Percentiles rank a stretch among this genome's conserved stretches.
Conservation (phyloP, 1,139 yeast species). For the Saccharomyces uvarum region DNA sequence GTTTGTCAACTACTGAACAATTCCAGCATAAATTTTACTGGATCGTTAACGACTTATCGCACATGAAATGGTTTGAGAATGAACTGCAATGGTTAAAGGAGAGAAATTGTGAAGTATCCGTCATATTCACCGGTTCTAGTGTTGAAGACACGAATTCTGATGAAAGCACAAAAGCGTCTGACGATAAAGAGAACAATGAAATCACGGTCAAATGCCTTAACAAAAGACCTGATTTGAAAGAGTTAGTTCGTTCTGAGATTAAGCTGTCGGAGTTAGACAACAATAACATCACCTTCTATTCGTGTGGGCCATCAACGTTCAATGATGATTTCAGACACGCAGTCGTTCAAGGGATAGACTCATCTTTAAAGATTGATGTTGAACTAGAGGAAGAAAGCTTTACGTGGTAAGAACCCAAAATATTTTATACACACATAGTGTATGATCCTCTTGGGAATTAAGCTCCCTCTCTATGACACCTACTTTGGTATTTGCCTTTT, state of each 20-base stretch:
- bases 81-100: constrained; percentile 31
- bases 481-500: constrained; percentile 2
- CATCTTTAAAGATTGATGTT: constrained; percentile 29
- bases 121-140: constrained; percentile 7
- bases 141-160: not conserved
- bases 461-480: constrained; percentile 7
- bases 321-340: constrained; percentile 35
- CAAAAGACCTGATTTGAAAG: constrained; percentile 39
- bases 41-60: constrained; percentile 18
- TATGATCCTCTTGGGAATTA: constrained; percentile 16
- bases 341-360: constrained; percentile 28
- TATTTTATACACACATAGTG: constrained; percentile 12
- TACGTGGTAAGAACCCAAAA: constrained; percentile 28
- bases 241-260: constrained; percentile 35
- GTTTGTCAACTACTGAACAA: constrained; percentile 1
- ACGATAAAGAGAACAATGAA: constrained; percentile 11
- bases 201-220: constrained; percentile 21
- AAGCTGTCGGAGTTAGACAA: constrained; percentile 8
- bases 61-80: constrained; percentile 37
- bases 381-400: constrained; percentile 40
- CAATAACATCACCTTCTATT: constrained; percentile 28
- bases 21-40: constrained; percentile 17
- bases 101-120: constrained; percentile 25
- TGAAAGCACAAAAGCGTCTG: not conserved
- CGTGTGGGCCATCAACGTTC: constrained; percentile 41